Evolutionary conservation across 2,329 filamentous ascomycete species (phyloP), one percentile per base, ranked within the genome.

Genomic region (Epichloe glyceriae): DNA sequence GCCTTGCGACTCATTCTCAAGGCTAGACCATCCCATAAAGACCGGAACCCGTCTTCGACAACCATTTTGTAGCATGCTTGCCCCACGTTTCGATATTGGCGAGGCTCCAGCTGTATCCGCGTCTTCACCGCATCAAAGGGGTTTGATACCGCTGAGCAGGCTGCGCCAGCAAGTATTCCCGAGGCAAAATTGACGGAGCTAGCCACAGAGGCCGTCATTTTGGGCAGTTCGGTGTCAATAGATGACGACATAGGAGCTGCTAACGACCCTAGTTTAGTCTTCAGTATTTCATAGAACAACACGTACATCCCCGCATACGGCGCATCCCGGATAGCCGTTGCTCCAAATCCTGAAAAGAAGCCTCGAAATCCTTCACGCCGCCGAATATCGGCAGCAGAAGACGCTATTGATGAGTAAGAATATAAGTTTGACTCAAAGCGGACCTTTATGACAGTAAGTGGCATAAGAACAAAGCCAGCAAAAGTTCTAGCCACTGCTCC

Each of bases 101-200:
- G 74, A 3, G 93, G 93, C 72, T 94, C 87, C 35, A 98, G 74
- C 70, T 98, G 93, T 58, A 98, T 82, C 47, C 93, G 75, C 20
- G 93, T 98, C 72, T 98, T 98, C 66, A 97, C 83, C 1, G 89
- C 89, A 67, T 98, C 93, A 61, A 97, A 97, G 0, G 93, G 93
- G 65, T 98, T 98, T 8, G 93, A 96, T 38, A 97, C 75, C 4
- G 85, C 83, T 1, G 90, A 96, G 50, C 89, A 94, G 33, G 86
- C 71, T 1, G 83, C 85, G 0, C 88, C 91, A 3, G 91, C 89
- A 4, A 90, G 62, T 3, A 88, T 81, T 12, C 87, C 91, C 0
- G 88, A 91, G 14, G 79, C 72, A 61, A 96, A 96, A 66, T 98
- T 95, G 60, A 96, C 86, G 1, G 78, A 78, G 78, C 80, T 39